phyloP scores from a whole-genome alignment of 305 asterid species.

The Andrographis paniculata region DNA sequence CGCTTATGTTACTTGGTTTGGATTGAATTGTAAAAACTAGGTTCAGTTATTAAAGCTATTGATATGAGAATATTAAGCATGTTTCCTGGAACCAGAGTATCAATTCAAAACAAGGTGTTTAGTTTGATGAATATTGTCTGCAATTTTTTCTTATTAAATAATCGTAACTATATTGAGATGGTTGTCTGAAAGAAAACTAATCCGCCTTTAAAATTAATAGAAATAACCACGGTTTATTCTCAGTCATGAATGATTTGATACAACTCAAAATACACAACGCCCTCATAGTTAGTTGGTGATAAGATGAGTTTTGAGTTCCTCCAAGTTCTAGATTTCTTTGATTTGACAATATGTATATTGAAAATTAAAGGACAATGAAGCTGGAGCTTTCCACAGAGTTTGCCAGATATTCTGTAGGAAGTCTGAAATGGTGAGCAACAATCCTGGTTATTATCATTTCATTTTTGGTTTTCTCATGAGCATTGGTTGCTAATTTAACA shows the following conservation, averaged over 20 bases:
- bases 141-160: too few relatives aligned
- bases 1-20: too few relatives aligned
- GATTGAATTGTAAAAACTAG: too few relatives aligned
- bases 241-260: neutral
- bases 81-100: too few relatives aligned
- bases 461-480: slow-evolving; percentile 15
- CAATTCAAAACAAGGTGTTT: too few relatives aligned
- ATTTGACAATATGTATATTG: slow-evolving; percentile 18
- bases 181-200: neutral
- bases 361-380: slow-evolving; percentile 40
- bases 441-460: slow-evolving; percentile 10
- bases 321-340: slow-evolving; percentile 14
- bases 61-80: too few relatives aligned
- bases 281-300: neutral
- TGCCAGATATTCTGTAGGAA: slow-evolving; percentile 34
- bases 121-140: too few relatives aligned
- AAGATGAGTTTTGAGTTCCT: slow-evolving; percentile 5
- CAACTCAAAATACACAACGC: neutral
- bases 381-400: slow-evolving; percentile 37
- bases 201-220: neutral
- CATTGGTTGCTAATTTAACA: slow-evolving; percentile 16
- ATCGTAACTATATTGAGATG: too few relatives aligned
- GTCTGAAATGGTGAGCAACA: slow-evolving; percentile 48
- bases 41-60: too few relatives aligned
- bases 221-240: neutral